phyloP scores from a whole-genome alignment of 305 asterid genomes.

The Fraxinus floribunda region DNA sequence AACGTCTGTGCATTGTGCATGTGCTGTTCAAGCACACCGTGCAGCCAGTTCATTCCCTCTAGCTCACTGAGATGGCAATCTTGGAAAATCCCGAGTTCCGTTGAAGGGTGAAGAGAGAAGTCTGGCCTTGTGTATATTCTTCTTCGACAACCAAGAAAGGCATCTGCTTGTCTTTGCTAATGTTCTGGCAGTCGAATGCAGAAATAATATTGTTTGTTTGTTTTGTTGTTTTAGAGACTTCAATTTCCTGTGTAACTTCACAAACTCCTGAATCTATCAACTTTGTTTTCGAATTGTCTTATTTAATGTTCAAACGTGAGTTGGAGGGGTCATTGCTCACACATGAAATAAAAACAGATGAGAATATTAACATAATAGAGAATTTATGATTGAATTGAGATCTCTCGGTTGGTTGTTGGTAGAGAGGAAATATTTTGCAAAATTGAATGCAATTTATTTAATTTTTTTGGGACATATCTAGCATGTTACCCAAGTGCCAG shows the following conservation, averaged over 20 bases:
- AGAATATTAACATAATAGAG: neutral
- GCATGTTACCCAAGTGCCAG: neutral
- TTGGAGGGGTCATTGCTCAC: neutral
- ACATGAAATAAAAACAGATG: neutral
- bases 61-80: conserved; percentile 48
- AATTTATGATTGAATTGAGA: neutral
- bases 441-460: too few relatives aligned
- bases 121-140: neutral
- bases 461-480: neutral
- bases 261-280: neutral
- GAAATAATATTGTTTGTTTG: neutral
- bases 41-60: conserved; percentile 42
- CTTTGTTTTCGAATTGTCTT: neutral
- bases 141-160: neutral
- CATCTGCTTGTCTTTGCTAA: neutral
- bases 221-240: neutral
- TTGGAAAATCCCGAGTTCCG: neutral
- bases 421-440: neutral
- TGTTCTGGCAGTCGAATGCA: neutral
- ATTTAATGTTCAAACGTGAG: neutral
- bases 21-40: conserved; percentile 66
- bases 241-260: neutral
- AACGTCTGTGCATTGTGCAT: conserved; percentile 83
- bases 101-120: neutral
- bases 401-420: neutral